phyloP scores from a whole-genome alignment of 257 asterid genomes.

The Coffea eugenioides region DNA sequence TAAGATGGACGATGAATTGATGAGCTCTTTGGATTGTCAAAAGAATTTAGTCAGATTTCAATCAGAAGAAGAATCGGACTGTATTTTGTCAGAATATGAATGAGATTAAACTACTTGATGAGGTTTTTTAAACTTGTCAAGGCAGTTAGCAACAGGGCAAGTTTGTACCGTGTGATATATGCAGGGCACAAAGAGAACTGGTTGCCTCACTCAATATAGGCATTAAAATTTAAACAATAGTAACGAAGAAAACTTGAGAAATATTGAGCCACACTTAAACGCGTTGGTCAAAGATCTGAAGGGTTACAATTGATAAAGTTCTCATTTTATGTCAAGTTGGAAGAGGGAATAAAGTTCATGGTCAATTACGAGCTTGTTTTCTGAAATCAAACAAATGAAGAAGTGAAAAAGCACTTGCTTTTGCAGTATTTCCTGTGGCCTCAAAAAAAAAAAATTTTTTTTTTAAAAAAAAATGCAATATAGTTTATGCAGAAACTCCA shows the following conservation, averaged over 20 bases:
- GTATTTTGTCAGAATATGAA: conserved; percentile 48
- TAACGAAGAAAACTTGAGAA: not conserved
- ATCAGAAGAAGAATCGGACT: conserved; percentile 52
- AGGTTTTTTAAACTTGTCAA: not conserved
- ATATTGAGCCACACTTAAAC: not conserved
- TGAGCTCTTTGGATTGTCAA: conserved; percentile 15
- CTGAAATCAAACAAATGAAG: too few species aligned
- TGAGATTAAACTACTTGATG: conserved; percentile 38
- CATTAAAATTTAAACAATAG: not conserved
- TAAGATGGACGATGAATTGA: conserved; percentile 23
- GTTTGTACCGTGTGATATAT: too few species aligned
- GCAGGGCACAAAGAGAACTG: not conserved
- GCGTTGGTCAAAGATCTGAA: not conserved
- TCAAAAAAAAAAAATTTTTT: too few species aligned
- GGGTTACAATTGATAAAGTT: not conserved
- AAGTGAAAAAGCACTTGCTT: too few species aligned
- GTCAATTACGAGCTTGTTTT: too few species aligned
- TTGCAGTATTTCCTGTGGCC: too few species aligned
- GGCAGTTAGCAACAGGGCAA: not conserved
- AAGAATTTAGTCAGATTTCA: conserved; percentile 19
- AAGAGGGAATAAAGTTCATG: not conserved
- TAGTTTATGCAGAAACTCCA: too few species aligned
- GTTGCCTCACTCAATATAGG: too few species aligned
- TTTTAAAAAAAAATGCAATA: too few species aligned
- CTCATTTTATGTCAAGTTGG: not conserved